Evolutionary conservation across 352 stramenopile species (phyloP), one percentile per base, ranked within the genome.

Genomic region (Globisporangium radiosum): DNA sequence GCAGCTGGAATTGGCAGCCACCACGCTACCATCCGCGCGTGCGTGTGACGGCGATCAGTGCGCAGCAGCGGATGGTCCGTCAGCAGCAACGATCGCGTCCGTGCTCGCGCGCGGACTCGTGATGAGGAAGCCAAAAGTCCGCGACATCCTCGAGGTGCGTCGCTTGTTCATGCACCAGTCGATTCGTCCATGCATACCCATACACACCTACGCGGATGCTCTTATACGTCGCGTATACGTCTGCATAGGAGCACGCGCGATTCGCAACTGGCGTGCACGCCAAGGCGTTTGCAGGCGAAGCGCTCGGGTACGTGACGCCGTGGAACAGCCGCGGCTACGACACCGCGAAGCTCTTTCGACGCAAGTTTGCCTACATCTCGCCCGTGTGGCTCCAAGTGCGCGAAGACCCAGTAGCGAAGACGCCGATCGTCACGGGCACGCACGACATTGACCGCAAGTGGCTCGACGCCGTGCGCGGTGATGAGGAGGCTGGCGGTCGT

Each of bases 271-370:
- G 68, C 5, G 7, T 15, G 0, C n/a, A 56, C n/a, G 10, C 17
- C 2, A 55, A 83, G 47, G 45, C 60, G 9, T 89, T 90, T 45
- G 17, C 40, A 11, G 75, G 77, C 14, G 81, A 92, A 60, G 79
- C 70, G 33, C 60, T 93, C 39, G 81, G 78, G 17, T 93, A 90
- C 60, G 81, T 93, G 59, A 93, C 84, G 4, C 84, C 84, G 11
- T 93, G 84, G 81, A 91, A 93, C 71, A 78, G 56, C 25, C 76
- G 74, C 14, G 84, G 84, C n/a, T 93, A 92, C 63, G 73, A 90
- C 56, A 74, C 75, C 48, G 79, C 81, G 59, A 87, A 81, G 59
- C 49, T 64, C 33, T 93, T 90, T 54, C 74, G 78, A 10, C n/a
- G n/a, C 47, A 91, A 90, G 62, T 85, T 93, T 60, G 79, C 75